Evolutionary conservation across 108 stramenopile species (phyloP), one percentile per base, ranked within the genome.

Genomic region (Cylindrotheca fusiformis): DNA sequence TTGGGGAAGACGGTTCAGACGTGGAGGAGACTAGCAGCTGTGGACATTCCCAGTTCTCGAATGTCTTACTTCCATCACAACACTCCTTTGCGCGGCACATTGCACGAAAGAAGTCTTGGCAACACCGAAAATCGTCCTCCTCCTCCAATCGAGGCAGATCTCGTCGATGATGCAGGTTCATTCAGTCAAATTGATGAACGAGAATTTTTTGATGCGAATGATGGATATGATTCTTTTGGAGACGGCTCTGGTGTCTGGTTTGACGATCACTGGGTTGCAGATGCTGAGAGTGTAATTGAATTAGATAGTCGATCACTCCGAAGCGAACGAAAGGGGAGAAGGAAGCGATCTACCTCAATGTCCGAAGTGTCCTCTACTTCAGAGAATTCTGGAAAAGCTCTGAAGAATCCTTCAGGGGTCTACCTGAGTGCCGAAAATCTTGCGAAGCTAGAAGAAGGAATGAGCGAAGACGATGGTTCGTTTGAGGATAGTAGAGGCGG

Each of bases 401-500:
- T 10, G 3, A 26, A 61, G 60, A 61, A 4, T 48, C 48, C 19
- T 36, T 31, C 32, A 20, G 29, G 17, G 20, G 51, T 46, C 14
- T 87, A 87, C 47, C 65, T 87, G 14, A 87, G 70, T 49, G 79
- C 78, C 22, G 86, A 84, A 52, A 87, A 87, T 51, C 67, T 87
- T 4, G 78, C 83, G 14, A 67, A 69, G 51, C 68, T 87, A 20
- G 82, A 81, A 24, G 78, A 82, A 46, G 50, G 47, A 4, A 52
- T 55, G 27, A 60, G 44, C 29, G 80, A 76, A 44, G 82, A 64
- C 25, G 71, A 74, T 14, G 58, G 67, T 58, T 65, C 63, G 23
- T 31, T 63, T 17, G 74, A 22, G 25, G 72, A 66, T 20, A 75
- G 70, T 57, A 69, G 31, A 19, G 57, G 50, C 10, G 75, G 76